Evolutionary conservation across 2,329 filamentous ascomycete genomes (phyloP), one percentile per base, ranked within the genome.

Genomic region (Sporothrix brunneoviolacea): DNA sequence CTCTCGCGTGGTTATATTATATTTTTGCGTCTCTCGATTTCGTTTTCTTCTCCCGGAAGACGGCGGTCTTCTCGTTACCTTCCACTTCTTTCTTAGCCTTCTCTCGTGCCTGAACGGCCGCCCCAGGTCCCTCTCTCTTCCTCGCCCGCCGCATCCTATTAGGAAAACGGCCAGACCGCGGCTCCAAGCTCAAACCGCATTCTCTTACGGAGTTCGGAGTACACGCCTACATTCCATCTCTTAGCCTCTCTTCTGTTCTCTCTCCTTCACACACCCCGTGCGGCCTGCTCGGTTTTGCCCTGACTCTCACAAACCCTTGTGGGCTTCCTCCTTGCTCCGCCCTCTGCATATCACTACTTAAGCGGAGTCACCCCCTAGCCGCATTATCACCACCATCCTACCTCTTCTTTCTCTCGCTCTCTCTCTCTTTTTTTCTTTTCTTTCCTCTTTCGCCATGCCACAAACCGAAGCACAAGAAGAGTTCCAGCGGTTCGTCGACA

Each of bases 401-500:
- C n/a, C n/a, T n/a, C n/a, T n/a, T n/a, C n/a, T 39, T 33, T 22
- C 38, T 22, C 24, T 19, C 12, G n/a, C n/a, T 53, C 22, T 57
- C 54, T 57, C 56, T 24, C 18, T 27, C 24, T 30, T 19, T 18
- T 63, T 51, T 35, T 55, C 39, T 37, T 41, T 47, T 22, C 49
- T 51, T 51, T 56, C 58, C 42, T 52, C 51, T 49, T 53, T 59
- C 71, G 73, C 48, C 64, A 81, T 81, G 77, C 69, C 75, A 57
- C 71, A 51, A 22, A 55, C 53, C 21, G 78, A 52, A 45, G 81
- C 81, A 46, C 79, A 84, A 66, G 79, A 84, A 70, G 81, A 86
- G 67, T 84, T 83, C 65, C 77, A 83, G 65, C 67, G 70, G 57
- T 74, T 86, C 52, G 67, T 86, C 55, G 71, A 74, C 57, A 80